Evolutionary conservation across 2,329 filamentous ascomycete species (phyloP).

Genomic region (Cladobotryum protrusum): DNA sequence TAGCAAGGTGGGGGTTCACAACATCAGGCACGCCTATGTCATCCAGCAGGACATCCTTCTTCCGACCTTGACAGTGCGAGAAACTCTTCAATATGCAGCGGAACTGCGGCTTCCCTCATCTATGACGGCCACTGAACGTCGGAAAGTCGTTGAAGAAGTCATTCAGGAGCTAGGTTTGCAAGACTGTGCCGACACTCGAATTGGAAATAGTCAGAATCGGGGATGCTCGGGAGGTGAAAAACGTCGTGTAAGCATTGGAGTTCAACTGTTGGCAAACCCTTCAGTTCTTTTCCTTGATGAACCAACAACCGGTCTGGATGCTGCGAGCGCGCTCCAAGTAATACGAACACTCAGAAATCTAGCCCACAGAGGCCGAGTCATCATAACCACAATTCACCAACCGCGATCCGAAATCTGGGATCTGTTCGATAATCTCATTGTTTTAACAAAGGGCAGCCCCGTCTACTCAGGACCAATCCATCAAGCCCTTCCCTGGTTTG

Average conservation of each 20-base stretch:
- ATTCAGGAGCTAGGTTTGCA: slow-evolving; percentile 70
- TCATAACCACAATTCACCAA: slow-evolving; percentile 71
- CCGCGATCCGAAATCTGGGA: slow-evolving; percentile 75
- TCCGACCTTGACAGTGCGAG: slow-evolving; percentile 66
- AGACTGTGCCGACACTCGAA: slow-evolving; percentile 68
- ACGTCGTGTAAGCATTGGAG: slow-evolving; percentile 67
- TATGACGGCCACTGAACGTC: slow-evolving; percentile 52
- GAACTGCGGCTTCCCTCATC: slow-evolving; percentile 62
- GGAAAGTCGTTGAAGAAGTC: slow-evolving; percentile 64
- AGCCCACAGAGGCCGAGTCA: slow-evolving; percentile 60
- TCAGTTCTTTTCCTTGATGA: slow-evolving; percentile 74
- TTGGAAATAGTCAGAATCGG: slow-evolving; percentile 64
- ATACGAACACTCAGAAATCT: slow-evolving; percentile 63
- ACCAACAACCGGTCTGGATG: slow-evolving; percentile 71
- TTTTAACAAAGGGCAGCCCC: slow-evolving; percentile 60
- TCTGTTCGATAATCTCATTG: slow-evolving; percentile 65
- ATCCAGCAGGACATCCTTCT: slow-evolving; percentile 72
- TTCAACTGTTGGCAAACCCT: slow-evolving; percentile 73
- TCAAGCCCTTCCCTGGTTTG: slow-evolving; percentile 59
- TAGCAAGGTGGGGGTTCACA: slow-evolving; percentile 44
- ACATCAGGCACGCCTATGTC: slow-evolving; percentile 60
- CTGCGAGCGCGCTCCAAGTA: slow-evolving; percentile 69
- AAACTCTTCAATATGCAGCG: slow-evolving; percentile 68
- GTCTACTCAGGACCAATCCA: slow-evolving; percentile 59
- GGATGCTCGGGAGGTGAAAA: slow-evolving; percentile 78